Evolutionary conservation across 305 asterid genomes (phyloP).

Genomic region (Salvia sclarea): DNA sequence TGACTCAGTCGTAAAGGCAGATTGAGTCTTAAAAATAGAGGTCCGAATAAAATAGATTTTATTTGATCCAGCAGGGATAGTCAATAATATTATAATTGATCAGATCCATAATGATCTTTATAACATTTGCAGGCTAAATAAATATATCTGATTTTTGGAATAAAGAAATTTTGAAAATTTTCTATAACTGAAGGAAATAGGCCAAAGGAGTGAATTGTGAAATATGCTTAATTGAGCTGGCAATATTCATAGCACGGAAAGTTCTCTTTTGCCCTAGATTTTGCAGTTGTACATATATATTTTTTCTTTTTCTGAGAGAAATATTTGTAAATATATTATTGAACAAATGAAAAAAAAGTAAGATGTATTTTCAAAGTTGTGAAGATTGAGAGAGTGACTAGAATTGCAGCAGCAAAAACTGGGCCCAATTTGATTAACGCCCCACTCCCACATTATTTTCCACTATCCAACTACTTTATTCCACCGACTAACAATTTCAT

Average conservation of each 20-base stretch:
- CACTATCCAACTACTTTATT: conserved; percentile 27
- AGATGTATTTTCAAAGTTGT: background rate
- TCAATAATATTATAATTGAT: too few species aligned
- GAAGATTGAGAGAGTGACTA: background rate
- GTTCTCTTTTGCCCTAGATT: background rate
- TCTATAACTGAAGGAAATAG: background rate
- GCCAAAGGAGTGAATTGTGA: conserved; percentile 5
- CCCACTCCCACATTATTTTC: conserved; percentile 22
- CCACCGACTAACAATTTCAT: conserved; percentile 27
- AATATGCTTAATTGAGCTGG: conserved; percentile 4
- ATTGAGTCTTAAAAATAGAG: background rate
- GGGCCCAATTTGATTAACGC: conserved; percentile 15
- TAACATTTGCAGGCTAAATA: background rate
- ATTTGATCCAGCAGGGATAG: too few species aligned
- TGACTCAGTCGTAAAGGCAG: background rate
- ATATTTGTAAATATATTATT: too few species aligned
- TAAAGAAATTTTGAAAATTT: background rate
- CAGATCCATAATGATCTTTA: too few species aligned
- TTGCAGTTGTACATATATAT: too few species aligned
- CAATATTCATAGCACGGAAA: background rate
- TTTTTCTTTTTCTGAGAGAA: too few species aligned
- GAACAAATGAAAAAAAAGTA: too few species aligned
- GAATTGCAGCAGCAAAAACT: background rate
- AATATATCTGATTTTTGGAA: background rate
- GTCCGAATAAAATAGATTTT: background rate